Conservation (phyloP, 2,329 filamentous ascomycete species). For the Exophiala aquamarina region DNA sequence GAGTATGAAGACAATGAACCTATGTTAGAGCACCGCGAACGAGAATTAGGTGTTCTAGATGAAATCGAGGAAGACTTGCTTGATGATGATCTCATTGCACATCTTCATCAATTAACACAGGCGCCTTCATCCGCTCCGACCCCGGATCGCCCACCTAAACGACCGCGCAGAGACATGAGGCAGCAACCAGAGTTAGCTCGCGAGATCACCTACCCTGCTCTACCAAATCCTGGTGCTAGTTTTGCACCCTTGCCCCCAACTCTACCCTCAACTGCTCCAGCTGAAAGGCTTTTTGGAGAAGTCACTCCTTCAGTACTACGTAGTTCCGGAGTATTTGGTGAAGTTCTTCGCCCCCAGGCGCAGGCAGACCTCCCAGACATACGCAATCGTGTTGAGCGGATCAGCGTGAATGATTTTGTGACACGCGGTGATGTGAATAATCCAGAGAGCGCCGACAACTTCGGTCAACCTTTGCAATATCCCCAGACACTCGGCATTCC, state of each 20-base stretch:
- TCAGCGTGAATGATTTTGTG: constrained; percentile 40
- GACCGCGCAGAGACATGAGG: constrained; percentile 21
- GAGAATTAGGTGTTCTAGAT: constrained; percentile 36
- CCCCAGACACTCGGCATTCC: constrained; percentile 38
- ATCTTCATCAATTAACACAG: constrained; percentile 24
- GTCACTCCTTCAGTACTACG: constrained; percentile 56
- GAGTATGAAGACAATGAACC: constrained; percentile 56
- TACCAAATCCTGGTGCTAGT: constrained; percentile 38
- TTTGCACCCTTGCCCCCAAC: constrained; percentile 31
- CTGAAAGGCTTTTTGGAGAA: constrained; percentile 59
- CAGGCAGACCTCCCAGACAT: constrained; percentile 18
- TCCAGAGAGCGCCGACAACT: constrained; percentile 31
- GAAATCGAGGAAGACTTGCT: constrained; percentile 33
- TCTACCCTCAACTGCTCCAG: constrained; percentile 29
- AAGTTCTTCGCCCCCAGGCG: constrained; percentile 14
- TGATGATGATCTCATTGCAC: constrained; percentile 24
- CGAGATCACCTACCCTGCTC: constrained; percentile 43
- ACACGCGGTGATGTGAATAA: constrained; percentile 21
- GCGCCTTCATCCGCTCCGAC: constrained; percentile 17
- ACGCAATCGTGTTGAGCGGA: constrained; percentile 30
- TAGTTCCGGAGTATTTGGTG: constrained; percentile 51
- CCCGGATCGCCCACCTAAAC: constrained; percentile 34
- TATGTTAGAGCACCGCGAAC: constrained; percentile 36
- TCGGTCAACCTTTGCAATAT: constrained; percentile 37
- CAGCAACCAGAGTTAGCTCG: constrained; percentile 20